Base-by-base conservation (phyloP, 192 early-diverging fungal genomes). In the Kickxella alabastrina region DNA sequence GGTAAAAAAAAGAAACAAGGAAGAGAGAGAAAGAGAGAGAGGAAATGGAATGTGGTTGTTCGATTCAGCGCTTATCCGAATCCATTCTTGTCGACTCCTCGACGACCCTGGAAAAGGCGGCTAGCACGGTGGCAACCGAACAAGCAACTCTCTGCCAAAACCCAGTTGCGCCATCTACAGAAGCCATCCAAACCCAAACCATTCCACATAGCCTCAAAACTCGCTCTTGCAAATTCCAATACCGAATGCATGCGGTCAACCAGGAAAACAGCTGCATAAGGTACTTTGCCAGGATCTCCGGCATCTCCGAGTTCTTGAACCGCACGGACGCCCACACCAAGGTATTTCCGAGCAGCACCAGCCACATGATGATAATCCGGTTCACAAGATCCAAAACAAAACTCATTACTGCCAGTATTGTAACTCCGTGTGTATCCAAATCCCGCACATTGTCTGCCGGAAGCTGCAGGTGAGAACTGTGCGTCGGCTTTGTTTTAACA, bases 291-390 rank as follows among this genome's bases (percentile, higher is more conserved):
- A 26, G 28, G 13, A 32, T 8, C 29, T 74, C 63, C 0, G 70
- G 70, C 17, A 74, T 45, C 18, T 24, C 14, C 10, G 70, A 74
- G 14, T 59, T 43, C 52, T 42, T 62, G 32, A 74, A 58, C 63
- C 59, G 58, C 12, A 41, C 46, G 3, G 70, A 45, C 3, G 50
- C 27, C 70, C 70, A 74, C 22, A 54, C 42, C 17, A 62, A 25
- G 12, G 57, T 1, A 21, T 57, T 66, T 9, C 71, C 71, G 51
- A 74, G 10, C 7, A 74, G 19, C 25, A 63, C 19, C 19, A 74
- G 52, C 71, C 63, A 66, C 10, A 59, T 10, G 9, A 74, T 35
- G 3, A 62, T 23, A 9, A 41, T 10, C 32, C 59, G 63, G 39
- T 54, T 62, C 2, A 52, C 1, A 13, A 74, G 32, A 14, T 31